Evolutionary conservation across 1,139 yeast species (phyloP).

Genomic region (Zhuliangozyma blackwelliae): DNA sequence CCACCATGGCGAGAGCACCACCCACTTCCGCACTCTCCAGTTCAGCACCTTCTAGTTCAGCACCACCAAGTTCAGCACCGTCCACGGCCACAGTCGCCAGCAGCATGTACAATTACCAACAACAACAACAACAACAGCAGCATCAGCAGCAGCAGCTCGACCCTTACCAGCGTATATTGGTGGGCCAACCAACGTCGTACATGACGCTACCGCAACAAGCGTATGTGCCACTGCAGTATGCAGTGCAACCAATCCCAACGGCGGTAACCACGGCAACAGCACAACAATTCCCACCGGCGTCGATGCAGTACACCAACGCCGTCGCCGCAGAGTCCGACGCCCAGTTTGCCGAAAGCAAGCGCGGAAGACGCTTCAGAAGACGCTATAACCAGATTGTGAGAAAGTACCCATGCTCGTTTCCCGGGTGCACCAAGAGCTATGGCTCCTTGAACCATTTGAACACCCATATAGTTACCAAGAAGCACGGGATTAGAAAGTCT

Average conservation of each 20-base stretch:
- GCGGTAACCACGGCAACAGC: no score
- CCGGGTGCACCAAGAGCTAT: conserved; percentile 64
- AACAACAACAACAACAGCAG: conserved; percentile 3
- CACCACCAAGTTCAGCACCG: conserved; percentile 1
- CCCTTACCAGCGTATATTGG: conserved; percentile 1
- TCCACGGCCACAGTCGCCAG: conserved; percentile 1
- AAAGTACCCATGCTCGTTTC: conserved; percentile 56
- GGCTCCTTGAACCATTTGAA: conserved; percentile 76
- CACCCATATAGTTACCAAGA: conserved; percentile 69
- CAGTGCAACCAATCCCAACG: no score
- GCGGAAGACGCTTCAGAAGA: conserved; percentile 53
- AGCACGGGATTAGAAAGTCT: conserved; percentile 65
- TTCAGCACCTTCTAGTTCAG: no score
- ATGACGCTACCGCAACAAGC: no score
- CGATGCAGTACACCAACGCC: no score
- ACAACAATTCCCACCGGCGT: no score
- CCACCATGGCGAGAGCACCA: no score
- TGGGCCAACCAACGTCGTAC: no score
- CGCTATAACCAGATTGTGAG: conserved; percentile 69
- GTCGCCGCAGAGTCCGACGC: no score
- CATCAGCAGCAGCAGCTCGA: no score
- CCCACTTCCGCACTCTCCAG: no score
- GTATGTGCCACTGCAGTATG: no score
- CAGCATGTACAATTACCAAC: neutral
- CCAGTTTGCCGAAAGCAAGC: neutral